Base-by-base conservation (phyloP, 108 stramenopile genomes). In the Bacterosira constricta region DNA sequence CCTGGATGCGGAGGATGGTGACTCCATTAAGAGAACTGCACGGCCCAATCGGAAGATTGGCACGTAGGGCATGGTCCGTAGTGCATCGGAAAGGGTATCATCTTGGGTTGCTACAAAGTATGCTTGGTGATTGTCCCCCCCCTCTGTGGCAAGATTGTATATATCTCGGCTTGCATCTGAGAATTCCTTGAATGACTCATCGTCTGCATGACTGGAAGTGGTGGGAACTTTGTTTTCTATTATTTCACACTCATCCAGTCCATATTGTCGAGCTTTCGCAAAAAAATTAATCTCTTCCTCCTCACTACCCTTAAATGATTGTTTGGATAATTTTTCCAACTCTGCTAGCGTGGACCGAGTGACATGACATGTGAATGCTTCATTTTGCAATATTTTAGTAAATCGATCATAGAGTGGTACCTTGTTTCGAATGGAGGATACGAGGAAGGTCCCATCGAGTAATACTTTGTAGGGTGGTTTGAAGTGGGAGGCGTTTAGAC, bases 71-170 rank as follows among this genome's bases (percentile, higher is more conserved):
- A 67, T 53, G 17, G 42, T 42, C 8, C 92, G 85, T 39, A 90
- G 55, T 5, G 66, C 61, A 62, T 86, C 79, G 25, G 90, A 30
- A 9, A 93, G 69, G 13, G 61, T 50, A 57, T 89, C 93, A 71
- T 94, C 90, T 66, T 94, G 93, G 21, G 85, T 88, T 6, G 86
- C 90, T 4, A 91, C 85, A 60, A 94, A 89, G 57, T 90, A 91
- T 3, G 73, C 62, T 4, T 31, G 50, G 36, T 27, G 49, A 51
- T 74, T 87, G 68, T 81, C 75, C 41, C 71, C 77, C 3, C 66
- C 66, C 35, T 35, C 51, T 2, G 71, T 75, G 15, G 72, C 62
- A 12, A 84, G 53, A 32, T 55, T 11, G 42, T 41, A 73, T 25
- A 84, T 81, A 60, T 81, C 80, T 25, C 21, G 37, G 23, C 79